These are phyloP conservation scores for Crithidia fasciculata DNA, from an alignment of 208 protist genomes.

Conservation along the genomic window DNA sequence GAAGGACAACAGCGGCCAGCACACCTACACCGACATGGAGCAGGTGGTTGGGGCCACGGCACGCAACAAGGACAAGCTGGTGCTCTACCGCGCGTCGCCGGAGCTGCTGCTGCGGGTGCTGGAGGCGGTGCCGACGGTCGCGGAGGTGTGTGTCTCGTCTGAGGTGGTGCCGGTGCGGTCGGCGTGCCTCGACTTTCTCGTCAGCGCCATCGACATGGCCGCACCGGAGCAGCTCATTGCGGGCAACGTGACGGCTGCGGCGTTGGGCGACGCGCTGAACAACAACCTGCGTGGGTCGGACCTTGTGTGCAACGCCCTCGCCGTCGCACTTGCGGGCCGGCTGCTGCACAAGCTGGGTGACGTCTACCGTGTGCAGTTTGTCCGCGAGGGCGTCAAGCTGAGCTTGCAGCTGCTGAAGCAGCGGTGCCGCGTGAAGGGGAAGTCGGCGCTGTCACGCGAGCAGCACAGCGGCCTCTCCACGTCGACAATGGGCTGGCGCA, in stretches of 20 bases:
- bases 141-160: conserved; percentile 63
- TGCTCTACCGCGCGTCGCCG: conserved; percentile 50
- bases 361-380: conserved; percentile 70
- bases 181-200: conserved; percentile 59
- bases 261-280: conserved; percentile 64
- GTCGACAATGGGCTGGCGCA: conserved; percentile 42
- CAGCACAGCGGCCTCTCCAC: conserved; percentile 16
- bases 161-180: conserved; percentile 54
- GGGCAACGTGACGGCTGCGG: conserved; percentile 28
- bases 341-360: conserved; percentile 76
- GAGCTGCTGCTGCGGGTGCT: conserved; percentile 59
- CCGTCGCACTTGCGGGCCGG: conserved; percentile 52
- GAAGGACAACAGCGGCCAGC: conserved; percentile 43
- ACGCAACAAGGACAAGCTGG: conserved; percentile 36
- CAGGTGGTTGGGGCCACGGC: conserved; percentile 32
- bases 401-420: conserved; percentile 43
- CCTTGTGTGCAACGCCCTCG: conserved; percentile 56
- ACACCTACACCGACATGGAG: conserved; percentile 83
- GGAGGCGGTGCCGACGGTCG: conserved; percentile 58
- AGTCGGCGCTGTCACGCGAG: conserved; percentile 17
- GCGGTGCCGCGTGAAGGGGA: conserved; percentile 30
- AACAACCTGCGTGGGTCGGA: conserved; percentile 56
- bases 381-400: conserved; percentile 84
- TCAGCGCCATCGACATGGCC: conserved; percentile 62
- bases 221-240: conserved; percentile 47